These are phyloP conservation scores for Agrocybe praecox DNA, from an alignment of 768 basidiomycete genomes.

Conservation along the genomic window DNA sequence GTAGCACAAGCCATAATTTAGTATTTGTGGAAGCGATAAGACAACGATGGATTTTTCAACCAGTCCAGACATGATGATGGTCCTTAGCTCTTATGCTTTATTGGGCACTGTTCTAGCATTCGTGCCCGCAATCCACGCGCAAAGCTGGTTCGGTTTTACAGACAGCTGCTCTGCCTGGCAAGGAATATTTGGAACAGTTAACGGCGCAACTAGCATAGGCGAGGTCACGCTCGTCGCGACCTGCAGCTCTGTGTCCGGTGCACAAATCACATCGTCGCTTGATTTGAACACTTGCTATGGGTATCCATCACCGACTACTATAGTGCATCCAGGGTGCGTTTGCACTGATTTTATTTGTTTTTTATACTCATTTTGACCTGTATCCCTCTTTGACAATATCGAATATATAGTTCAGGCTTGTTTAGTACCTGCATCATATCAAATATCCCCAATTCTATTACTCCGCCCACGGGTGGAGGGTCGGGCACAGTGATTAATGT, in stretches of 20 bases:
- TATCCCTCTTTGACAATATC: not conserved
- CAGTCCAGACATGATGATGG: not conserved
- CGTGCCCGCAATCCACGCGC: not conserved
- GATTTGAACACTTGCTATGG: slow-evolving; percentile 4
- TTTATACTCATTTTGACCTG: not conserved
- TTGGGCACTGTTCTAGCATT: not conserved
- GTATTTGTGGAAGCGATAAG: no score
- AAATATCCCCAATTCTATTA: not conserved
- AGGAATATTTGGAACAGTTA: not conserved
- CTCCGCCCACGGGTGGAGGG: not conserved
- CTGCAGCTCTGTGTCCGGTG: not conserved
- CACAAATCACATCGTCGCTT: not conserved
- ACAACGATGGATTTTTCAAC: no score
- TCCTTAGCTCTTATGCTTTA: not conserved
- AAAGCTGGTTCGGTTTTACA: not conserved
- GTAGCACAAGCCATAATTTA: no score
- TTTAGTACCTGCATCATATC: not conserved
- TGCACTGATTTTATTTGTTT: no score
- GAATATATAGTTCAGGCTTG: not conserved
- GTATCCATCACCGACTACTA: not conserved
- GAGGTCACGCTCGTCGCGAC: not conserved
- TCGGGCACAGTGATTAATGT: slow-evolving; percentile 1
- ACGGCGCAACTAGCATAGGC: not conserved
- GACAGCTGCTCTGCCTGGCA: not conserved
- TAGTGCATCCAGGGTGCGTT: not conserved